phyloP scores from a whole-genome alignment of 148 eudicot genomes.

The Vaccinium macrocarpon region DNA sequence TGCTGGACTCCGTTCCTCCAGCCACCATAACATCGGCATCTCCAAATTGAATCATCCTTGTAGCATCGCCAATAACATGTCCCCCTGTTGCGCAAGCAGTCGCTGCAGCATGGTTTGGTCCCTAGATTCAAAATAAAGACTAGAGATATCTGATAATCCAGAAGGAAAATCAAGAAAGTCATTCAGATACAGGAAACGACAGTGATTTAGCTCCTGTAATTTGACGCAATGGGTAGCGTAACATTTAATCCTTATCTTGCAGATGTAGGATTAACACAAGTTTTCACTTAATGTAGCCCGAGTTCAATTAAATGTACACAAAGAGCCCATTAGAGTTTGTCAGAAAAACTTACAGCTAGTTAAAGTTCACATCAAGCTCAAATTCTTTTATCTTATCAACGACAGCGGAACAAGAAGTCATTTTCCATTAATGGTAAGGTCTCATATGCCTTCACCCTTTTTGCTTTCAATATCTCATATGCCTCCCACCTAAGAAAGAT shows the following conservation, averaged over 20 bases:
- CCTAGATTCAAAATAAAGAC: conserved; percentile 71
- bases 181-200: background rate
- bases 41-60: conserved; percentile 92
- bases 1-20: conserved; percentile 96
- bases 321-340: background rate
- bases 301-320: background rate
- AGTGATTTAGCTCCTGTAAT: background rate
- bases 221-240: background rate
- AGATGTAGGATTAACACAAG: background rate
- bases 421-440: background rate
- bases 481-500: background rate
- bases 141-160: conserved; percentile 21
- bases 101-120: conserved; percentile 99
- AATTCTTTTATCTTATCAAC: background rate
- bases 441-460: background rate
- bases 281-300: background rate
- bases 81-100: conserved; percentile 99
- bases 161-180: background rate
- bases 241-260: background rate
- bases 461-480: background rate
- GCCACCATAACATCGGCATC: conserved; percentile 99
- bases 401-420: background rate
- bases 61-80: conserved; percentile 96
- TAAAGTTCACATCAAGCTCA: background rate
- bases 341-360: background rate